phyloP scores from a whole-genome alignment of 164 flowering plant species.

The Liquidambar formosana region DNA sequence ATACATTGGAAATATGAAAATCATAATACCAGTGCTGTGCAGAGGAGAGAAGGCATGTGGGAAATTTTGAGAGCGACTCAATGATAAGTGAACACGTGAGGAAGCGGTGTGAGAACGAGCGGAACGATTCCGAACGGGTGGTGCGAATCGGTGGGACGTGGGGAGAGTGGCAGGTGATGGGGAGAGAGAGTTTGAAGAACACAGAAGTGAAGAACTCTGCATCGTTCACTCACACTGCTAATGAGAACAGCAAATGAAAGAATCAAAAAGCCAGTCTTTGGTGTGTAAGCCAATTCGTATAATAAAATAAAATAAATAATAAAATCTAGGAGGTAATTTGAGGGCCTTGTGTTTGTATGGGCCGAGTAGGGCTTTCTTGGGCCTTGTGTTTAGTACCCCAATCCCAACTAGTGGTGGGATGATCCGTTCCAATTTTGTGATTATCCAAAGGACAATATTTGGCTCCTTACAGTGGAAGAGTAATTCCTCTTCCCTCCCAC shows the following conservation, averaged over 20 bases:
- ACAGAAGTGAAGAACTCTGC: conserved; percentile 21
- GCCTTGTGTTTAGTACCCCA: too few relatives aligned
- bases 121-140: not conserved
- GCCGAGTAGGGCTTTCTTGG: too few relatives aligned
- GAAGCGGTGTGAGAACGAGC: conserved; percentile 2
- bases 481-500: too few relatives aligned
- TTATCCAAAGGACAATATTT: too few relatives aligned
- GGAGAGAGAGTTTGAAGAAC: conserved; percentile 19
- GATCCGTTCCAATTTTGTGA: too few relatives aligned
- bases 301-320: too few relatives aligned
- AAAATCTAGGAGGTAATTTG: too few relatives aligned
- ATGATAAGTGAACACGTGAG: not conserved
- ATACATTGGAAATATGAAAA: not conserved
- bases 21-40: conserved; percentile 23
- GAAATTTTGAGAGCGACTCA: not conserved
- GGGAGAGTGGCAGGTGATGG: conserved; percentile 5
- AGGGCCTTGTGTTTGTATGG: too few relatives aligned
- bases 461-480: too few relatives aligned
- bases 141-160: not conserved
- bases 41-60: conserved; percentile 7
- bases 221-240: conserved; percentile 9
- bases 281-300: too few relatives aligned
- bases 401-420: too few relatives aligned
- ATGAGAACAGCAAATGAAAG: not conserved
- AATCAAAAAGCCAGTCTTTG: too few relatives aligned